phyloP scores from a whole-genome alignment of 305 asterid genomes.

The Fraxinus floribunda region DNA sequence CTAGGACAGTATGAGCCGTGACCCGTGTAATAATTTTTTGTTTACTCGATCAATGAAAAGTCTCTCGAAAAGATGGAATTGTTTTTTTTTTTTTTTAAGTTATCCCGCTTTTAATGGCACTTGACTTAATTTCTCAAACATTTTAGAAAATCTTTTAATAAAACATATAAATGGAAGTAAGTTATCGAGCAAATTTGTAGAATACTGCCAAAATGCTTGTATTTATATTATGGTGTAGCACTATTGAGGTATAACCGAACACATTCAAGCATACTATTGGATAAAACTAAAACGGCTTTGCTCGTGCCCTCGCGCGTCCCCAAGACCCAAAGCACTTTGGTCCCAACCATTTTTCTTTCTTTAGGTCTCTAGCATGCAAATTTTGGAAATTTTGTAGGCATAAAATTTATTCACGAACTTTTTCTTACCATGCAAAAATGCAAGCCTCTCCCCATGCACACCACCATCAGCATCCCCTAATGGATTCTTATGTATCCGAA shows the following conservation, averaged over 20 bases:
- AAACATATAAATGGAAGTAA: too few species aligned
- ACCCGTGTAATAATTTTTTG: too few species aligned
- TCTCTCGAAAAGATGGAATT: neutral
- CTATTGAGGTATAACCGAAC: neutral
- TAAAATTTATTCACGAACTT: neutral
- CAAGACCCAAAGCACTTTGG: neutral
- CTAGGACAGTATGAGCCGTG: neutral
- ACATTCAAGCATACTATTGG: neutral
- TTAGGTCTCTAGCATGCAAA: neutral
- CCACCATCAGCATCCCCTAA: neutral
- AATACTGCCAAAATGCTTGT: too few species aligned
- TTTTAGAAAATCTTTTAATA: too few species aligned
- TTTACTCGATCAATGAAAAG: neutral
- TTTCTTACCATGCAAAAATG: neutral
- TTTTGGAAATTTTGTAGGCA: neutral
- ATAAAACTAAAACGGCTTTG: neutral
- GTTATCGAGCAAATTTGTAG: too few species aligned
- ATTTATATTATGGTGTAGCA: too few species aligned
- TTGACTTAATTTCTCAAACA: neutral
- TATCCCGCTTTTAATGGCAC: neutral
- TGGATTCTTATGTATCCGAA: neutral
- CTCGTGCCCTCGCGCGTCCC: neutral
- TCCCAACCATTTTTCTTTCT: neutral
- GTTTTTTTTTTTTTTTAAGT: too few species aligned
- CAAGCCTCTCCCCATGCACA: neutral